Evolutionary conservation across 2,329 filamentous ascomycete genomes (phyloP), one percentile per base, ranked within the genome.

Genomic region (Rutstroemia sp.): DNA sequence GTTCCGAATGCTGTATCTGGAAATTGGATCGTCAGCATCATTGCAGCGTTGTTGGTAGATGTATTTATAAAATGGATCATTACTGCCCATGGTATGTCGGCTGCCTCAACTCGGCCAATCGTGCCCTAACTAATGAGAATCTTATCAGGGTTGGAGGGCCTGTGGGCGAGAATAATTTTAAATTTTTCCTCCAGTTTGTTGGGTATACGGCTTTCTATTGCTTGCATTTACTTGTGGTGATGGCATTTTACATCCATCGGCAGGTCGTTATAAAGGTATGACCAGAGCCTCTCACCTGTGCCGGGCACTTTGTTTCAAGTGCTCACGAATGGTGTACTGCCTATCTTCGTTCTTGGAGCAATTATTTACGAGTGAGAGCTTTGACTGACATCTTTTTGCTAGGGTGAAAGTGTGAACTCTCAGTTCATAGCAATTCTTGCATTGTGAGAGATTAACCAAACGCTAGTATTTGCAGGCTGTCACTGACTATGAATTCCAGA

Each of bases 101-200:
- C 52, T 23, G 18, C 18, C 18, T 9, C 18, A 21, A 5, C 23
- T 42, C 7, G 38, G 14, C 2, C 38, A 34, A n/a, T 16, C 16
- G 25, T 8, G 18, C 42, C 50, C 49, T 18, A 25, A 21, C 30
- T 57, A 58, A 48, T 59, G 34, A 41, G 41, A 18, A 25, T 30
- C 19, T 21, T 41, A 48, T 14, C 50, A 80, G 87, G 88, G 92
- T 95, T n/a, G 92, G 92, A 4, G 94, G 92, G 21, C 88, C 96
- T 62, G 85, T 99, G 9, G 87, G 85, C 0, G 92, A 96, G 70
- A 91, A 83, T 1, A 83, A 86, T 2, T 92, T 92, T 75, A 96
- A 96, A 66, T 96, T 90, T 72, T 97, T 99, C 67, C 75, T 91
- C 10, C 94, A 96, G 63, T 96, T 96, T 67, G 83, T 85, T 16